Evolutionary conservation across 164 flowering plant genomes (phyloP).

Genomic region (Aristolochia fimbriata): DNA sequence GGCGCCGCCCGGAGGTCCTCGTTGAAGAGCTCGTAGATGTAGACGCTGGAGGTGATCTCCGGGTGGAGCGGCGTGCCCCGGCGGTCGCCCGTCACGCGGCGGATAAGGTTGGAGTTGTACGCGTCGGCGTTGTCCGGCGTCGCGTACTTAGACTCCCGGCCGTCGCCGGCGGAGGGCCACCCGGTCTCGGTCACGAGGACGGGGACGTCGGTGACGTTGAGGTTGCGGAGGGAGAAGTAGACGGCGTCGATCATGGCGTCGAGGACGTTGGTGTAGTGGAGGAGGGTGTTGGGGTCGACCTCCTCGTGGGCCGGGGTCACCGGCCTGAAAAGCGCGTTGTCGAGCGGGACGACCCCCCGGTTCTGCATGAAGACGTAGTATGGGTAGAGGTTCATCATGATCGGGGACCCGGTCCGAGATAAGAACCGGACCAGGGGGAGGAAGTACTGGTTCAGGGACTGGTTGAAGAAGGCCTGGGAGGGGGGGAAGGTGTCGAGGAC

Average conservation of each 20-base stretch:
- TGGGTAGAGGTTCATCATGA: conserved; percentile 95
- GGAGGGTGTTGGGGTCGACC: conserved; percentile 91
- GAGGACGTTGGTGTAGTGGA: conserved; percentile 83
- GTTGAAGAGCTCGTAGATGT: conserved; percentile 78
- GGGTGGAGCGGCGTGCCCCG: conserved; percentile 85
- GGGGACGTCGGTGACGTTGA: conserved; percentile 61
- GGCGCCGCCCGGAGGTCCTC: conserved; percentile 83
- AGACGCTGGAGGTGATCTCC: conserved; percentile 76
- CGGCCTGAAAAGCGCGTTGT: conserved; percentile 69
- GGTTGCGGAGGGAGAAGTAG: conserved; percentile 74
- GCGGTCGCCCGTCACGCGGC: conserved; percentile 48
- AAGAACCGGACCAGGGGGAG: conserved; percentile 55
- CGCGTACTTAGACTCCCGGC: conserved; percentile 71
- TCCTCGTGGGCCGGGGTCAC: conserved; percentile 80
- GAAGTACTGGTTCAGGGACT: conserved; percentile 38
- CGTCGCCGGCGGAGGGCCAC: conserved; percentile 86
- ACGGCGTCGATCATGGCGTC: conserved; percentile 94
- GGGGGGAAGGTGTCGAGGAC: conserved; percentile 91
- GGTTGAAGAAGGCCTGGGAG: conserved; percentile 89
- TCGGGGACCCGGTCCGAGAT: conserved; percentile 57
- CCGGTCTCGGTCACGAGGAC: conserved; percentile 86
- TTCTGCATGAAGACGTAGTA: conserved; percentile 96
- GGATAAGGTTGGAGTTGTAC: conserved; percentile 79
- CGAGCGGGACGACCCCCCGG: conserved; percentile 85
- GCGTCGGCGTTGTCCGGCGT: conserved; percentile 79